phyloP scores from a whole-genome alignment of 352 stramenopile genomes.

The Elongisporangium undulatum region DNA sequence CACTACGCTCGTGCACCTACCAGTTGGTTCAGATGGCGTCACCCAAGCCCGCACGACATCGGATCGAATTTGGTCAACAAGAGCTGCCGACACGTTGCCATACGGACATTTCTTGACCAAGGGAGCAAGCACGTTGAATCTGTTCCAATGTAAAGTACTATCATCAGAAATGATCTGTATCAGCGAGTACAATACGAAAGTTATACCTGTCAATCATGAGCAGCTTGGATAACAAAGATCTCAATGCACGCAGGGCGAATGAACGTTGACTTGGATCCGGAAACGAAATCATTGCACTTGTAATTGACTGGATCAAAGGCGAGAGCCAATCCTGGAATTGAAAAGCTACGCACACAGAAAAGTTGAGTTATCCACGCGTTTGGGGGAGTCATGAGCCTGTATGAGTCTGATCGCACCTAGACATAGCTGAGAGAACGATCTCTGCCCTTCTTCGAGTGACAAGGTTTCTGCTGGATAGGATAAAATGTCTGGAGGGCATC shows the following conservation, averaged over 20 bases:
- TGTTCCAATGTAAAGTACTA: background rate
- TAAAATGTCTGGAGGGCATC: slow-evolving; percentile 9
- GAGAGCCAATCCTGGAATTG: slow-evolving; percentile 44
- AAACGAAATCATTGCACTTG: slow-evolving; percentile 71
- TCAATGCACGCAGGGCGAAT: slow-evolving; percentile 27
- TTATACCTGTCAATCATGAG: slow-evolving; percentile 26
- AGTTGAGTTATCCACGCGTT: background rate
- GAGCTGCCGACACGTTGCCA: slow-evolving; percentile 56
- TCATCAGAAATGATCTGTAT: background rate
- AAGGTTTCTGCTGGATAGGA: background rate
- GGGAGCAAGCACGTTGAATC: background rate
- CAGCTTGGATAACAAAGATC: slow-evolving; percentile 32
- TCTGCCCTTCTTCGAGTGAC: background rate
- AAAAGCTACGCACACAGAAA: slow-evolving; percentile 24
- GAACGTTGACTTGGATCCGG: slow-evolving; percentile 34
- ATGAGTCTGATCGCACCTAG: background rate
- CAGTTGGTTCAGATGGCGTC: slow-evolving; percentile 6
- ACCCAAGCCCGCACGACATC: slow-evolving; percentile 41
- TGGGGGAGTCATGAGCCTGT: background rate
- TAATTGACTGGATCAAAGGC: slow-evolving; percentile 51
- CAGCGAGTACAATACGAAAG: background rate
- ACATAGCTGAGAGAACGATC: background rate
- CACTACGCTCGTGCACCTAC: slow-evolving; percentile 17
- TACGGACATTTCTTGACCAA: slow-evolving; percentile 61
- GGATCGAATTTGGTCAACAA: slow-evolving; percentile 56